These are phyloP conservation scores for Carnegiea gigantea DNA, from an alignment of 179 eudicot genomes.

Conservation along the genomic window DNA sequence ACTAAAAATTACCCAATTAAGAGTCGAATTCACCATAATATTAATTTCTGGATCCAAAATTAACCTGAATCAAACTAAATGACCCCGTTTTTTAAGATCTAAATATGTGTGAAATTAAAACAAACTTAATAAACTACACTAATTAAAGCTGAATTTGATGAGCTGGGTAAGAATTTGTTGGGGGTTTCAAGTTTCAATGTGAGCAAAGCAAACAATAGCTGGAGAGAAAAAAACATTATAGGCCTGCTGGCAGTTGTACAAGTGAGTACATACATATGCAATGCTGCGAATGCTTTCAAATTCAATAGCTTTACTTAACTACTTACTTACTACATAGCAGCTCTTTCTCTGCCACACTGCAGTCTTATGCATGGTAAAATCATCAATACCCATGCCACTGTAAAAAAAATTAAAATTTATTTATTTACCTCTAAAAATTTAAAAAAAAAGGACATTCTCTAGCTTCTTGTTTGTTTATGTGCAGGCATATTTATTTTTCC, in stretches of 20 bases:
- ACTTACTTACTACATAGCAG: neutral
- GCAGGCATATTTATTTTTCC: constrained; percentile 11
- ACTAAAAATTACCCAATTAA: too few species aligned
- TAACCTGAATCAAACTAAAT: too few species aligned
- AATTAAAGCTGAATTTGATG: neutral
- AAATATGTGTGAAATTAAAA: neutral
- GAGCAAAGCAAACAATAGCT: neutral
- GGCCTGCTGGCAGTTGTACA: neutral
- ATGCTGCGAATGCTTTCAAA: neutral
- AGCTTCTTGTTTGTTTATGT: constrained; percentile 13
- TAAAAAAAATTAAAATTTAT: neutral
- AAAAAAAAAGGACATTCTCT: neutral
- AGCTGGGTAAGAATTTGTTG: neutral
- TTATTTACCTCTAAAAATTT: neutral
- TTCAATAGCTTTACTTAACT: neutral
- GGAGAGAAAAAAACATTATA: neutral
- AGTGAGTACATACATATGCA: neutral
- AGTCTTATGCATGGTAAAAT: constrained; percentile 11
- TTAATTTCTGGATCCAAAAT: too few species aligned
- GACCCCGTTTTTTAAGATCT: neutral
- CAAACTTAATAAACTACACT: neutral
- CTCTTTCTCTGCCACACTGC: neutral
- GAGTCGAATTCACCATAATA: too few species aligned
- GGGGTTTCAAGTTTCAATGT: neutral
- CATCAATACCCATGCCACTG: constrained; percentile 5